These are phyloP conservation scores for Drechslerella stenobrocha DNA, from an alignment of 2,329 filamentous ascomycete species.

Conservation along the genomic window DNA sequence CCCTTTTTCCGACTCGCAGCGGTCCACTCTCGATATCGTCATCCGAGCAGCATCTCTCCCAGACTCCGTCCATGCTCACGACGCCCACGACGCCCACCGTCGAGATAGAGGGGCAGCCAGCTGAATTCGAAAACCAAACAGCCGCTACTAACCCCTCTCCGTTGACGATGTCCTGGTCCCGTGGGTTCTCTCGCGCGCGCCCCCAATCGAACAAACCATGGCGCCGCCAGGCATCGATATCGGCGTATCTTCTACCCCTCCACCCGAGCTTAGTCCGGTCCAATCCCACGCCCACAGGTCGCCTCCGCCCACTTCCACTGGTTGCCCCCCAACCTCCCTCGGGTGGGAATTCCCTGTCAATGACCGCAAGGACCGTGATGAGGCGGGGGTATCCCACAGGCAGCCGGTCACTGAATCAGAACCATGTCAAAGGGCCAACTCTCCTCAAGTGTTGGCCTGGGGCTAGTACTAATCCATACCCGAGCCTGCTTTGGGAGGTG, in stretches of 20 bases:
- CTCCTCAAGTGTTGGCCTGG: neutral
- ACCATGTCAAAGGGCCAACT: neutral
- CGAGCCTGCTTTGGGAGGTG: neutral
- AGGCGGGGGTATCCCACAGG: neutral
- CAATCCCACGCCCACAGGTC: slow-evolving; percentile 37
- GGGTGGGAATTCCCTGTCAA: slow-evolving; percentile 20
- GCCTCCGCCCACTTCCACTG: slow-evolving; percentile 26
- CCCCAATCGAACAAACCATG: slow-evolving; percentile 8
- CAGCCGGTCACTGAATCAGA: neutral
- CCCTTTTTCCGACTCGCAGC: neutral
- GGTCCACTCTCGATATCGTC: neutral
- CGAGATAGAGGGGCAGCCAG: too few relatives aligned
- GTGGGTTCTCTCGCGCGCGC: neutral
- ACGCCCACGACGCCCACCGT: too few relatives aligned
- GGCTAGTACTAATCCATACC: neutral
- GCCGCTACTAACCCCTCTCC: slow-evolving; percentile 7
- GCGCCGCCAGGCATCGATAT: neutral
- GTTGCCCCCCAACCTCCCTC: slow-evolving; percentile 6
- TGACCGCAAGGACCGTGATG: neutral
- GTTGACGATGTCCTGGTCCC: neutral
- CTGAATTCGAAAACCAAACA: neutral
- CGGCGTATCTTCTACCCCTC: neutral
- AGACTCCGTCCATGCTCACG: too few relatives aligned
- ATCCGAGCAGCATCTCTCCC: too few relatives aligned
- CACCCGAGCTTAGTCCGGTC: too few relatives aligned